Base-by-base conservation (phyloP, 2,329 filamentous ascomycete genomes). In the Aspergillus flavus region DNA sequence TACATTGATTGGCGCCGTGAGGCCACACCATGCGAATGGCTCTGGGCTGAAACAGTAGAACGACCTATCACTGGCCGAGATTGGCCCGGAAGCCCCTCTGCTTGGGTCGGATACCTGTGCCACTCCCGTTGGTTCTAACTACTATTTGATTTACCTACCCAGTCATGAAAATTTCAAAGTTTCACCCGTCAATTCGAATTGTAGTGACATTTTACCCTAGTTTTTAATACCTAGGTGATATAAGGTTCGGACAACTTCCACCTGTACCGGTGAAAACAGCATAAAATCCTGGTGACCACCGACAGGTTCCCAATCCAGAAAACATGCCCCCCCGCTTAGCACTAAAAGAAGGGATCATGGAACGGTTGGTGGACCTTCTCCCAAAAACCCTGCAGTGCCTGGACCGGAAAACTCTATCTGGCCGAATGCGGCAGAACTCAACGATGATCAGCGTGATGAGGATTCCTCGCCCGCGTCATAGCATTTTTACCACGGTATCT, bases 321-420 rank as follows among this genome's bases (percentile, higher is more conserved):
- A n/a, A 1, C 46, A 56, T 43, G 48, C 26, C 41, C 41, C 28
- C 46, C 61, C 52, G 48, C 48, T 28, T 36, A 28, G n/a, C 30
- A 60, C 39, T 46, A 23, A 62, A 65, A 60, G 53, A 63, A 67
- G 53, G 63, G 59, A 59, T 60, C 58, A 45, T 41, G 45, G 54
- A 55, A 59, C 58, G 57, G 39, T 48, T 32, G 30, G 46, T 61
- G 58, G 65, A 39, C 52, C 28, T 32, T n/a, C 28, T 52, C 6
- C 45, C 23, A 26, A 58, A 61, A 52, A 55, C 58, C 41, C 57
- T 52, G 46, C 52, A 64, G 65, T 64, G 50, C 61, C 60, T 68
- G 60, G 61, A 52, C 50, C 62, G 58, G 60, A 64, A 68, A 68
- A 68, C 62, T 63, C 64, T 63, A 65, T 67, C 61, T 63, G 63